Base-by-base conservation (phyloP, 78 protist genomes). In the Dictyostelium discoideum region DNA sequence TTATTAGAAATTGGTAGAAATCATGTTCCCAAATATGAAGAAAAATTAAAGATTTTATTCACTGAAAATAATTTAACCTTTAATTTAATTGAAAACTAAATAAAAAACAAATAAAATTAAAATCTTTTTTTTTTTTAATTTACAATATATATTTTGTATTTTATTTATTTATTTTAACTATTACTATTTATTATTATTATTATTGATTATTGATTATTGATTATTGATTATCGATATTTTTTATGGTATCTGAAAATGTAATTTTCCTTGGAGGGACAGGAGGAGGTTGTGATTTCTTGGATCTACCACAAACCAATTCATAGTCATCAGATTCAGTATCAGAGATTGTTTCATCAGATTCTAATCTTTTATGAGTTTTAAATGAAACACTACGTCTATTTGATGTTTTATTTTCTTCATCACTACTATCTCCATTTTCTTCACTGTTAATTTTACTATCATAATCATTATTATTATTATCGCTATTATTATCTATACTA, bases 321-420 rank as follows among this genome's bases (percentile, higher is more conserved):
- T 76, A 76, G 37, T 78, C 84, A 26, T 37, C 48, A 6, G 84
- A 78, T n/a, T 37, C 84, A 78, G 84, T 78, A 14, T 78, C 84
- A 10, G 84, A 57, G 32, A 8, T 20, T 18, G 60, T 48, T n/a
- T 83, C 77, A 18, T 83, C 77, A 9, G 39, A 26, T 42, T 48
- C 76, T 20, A 42, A n/a, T 37, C 63, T 14, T 22, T 20, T 20
- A 16, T 83, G 69, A 37, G 22, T 60, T 26, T 26, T 57, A 83
- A 83, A 60, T 48, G 44, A 50, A 50, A 50, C 86, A 29, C 24
- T 50, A 22, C 24, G n/a, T 81, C 60, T 29, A 29, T 81, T 16
- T 79, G 32, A 39, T 44, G 20, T 40, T 79, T 79, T 46, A 79
- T 44, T 50, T 10, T 81, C 72, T 13, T 54, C 73, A 1, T 29